Evolutionary conservation across 805 yeast species (phyloP).

Genomic region (Wickerhamiella sorbophila): DNA sequence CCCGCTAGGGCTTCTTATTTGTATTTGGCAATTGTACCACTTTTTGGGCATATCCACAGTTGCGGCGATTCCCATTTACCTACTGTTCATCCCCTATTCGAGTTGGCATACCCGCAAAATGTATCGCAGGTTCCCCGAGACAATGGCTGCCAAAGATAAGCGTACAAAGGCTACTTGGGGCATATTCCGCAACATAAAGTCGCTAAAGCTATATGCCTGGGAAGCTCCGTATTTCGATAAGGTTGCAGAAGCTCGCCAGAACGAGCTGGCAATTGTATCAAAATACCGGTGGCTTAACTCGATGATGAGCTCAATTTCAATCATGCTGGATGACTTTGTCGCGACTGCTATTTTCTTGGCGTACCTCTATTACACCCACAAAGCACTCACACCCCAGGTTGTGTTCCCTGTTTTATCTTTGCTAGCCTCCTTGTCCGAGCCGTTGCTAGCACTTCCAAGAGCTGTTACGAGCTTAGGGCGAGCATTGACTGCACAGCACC

Average conservation of each 20-base stretch:
- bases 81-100: slow-evolving; percentile 72
- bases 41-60: slow-evolving; percentile 75
- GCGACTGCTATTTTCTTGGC: slow-evolving; percentile 76
- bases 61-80: slow-evolving; percentile 68
- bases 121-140: slow-evolving; percentile 54
- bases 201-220: slow-evolving; percentile 78
- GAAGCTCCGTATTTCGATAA: slow-evolving; percentile 54
- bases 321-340: slow-evolving; percentile 73
- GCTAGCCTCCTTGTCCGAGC: slow-evolving; percentile 42
- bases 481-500: slow-evolving; percentile 10
- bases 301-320: slow-evolving; percentile 66
- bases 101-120: slow-evolving; percentile 30
- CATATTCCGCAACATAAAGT: slow-evolving; percentile 76
- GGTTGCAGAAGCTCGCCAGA: slow-evolving; percentile 38
- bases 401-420: slow-evolving; percentile 50
- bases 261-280: slow-evolving; percentile 32
- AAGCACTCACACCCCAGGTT: slow-evolving; percentile 70
- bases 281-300: slow-evolving; percentile 57
- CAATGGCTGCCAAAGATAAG: slow-evolving; percentile 72
- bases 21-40: slow-evolving; percentile 59
- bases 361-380: slow-evolving; percentile 44
- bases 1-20: slow-evolving; percentile 73
- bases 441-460: slow-evolving; percentile 12
- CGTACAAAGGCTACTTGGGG: slow-evolving; percentile 75
- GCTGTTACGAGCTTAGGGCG: slow-evolving; percentile 9